Evolutionary conservation across 495 filamentous ascomycete species (phyloP).

Genomic region (Geoglossum glabrum): DNA sequence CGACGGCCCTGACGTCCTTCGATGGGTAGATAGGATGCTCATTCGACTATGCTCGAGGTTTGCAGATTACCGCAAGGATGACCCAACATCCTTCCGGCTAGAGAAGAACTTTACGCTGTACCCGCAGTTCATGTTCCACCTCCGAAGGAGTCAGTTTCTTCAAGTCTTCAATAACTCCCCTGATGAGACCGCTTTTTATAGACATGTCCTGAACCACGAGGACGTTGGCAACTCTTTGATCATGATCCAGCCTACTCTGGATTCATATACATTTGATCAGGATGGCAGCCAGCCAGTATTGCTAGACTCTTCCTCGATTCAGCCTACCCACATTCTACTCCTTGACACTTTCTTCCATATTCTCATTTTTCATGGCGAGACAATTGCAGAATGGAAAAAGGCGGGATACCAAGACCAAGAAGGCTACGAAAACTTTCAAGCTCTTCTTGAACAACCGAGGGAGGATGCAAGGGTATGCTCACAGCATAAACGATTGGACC

Average conservation of each 20-base stretch:
- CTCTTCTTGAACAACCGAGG: constrained; percentile 81
- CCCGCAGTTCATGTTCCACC: constrained; percentile 99
- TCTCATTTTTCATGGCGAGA: constrained; percentile 96
- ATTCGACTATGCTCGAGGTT: constrained; percentile 93
- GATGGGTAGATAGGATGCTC: constrained; percentile 98
- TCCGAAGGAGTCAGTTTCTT: constrained; percentile 89
- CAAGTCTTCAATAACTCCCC: constrained; percentile 99
- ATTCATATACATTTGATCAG: constrained; percentile 92
- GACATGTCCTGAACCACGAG: constrained; percentile 92
- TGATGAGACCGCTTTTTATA: constrained; percentile 96
- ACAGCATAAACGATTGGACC: background rate
- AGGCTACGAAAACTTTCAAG: constrained; percentile 90
- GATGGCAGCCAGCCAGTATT: constrained; percentile 81
- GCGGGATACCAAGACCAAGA: constrained; percentile 96
- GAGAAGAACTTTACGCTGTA: constrained; percentile 99
- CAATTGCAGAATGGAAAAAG: constrained; percentile 95
- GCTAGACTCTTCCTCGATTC: constrained; percentile 88
- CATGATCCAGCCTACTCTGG: constrained; percentile 97
- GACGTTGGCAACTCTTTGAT: constrained; percentile 92
- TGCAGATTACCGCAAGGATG: constrained; percentile 96
- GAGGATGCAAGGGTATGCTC: constrained; percentile 75
- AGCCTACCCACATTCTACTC: constrained; percentile 81
- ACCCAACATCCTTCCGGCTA: constrained; percentile 88
- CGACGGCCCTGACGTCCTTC: constrained; percentile 93
- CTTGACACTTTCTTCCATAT: constrained; percentile 99